A percentile compares a stretch with the other conserved stretches of the same genome.
These are phyloP conservation scores for Kwoniella pini DNA, from an alignment of 768 basidiomycete species.

Conservation along the genomic window DNA sequence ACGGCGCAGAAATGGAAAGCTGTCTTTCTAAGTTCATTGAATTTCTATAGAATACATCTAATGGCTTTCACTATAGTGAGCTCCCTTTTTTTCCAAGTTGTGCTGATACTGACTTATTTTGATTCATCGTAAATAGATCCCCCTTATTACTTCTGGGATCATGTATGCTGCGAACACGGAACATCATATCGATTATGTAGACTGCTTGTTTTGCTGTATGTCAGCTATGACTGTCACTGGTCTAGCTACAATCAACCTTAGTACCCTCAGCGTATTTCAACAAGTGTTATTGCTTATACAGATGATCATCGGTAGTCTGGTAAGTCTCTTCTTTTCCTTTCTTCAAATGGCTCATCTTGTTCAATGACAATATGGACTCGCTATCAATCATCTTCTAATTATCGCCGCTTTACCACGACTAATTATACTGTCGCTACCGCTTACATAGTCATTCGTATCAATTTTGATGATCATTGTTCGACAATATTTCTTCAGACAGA, in stretches of 20 bases:
- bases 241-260: constrained; percentile 54
- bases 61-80: constrained; percentile 56
- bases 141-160: constrained; percentile 74
- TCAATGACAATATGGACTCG: too few relatives aligned
- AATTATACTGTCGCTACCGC: too few relatives aligned
- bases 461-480: constrained; percentile 54
- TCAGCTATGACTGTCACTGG: constrained; percentile 55
- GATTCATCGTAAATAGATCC: constrained; percentile 56
- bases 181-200: constrained; percentile 54
- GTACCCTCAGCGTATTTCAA: constrained; percentile 50
- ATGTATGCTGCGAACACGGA: constrained; percentile 77
- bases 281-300: constrained; percentile 57
- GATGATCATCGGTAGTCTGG: constrained; percentile 60
- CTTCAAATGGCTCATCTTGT: too few relatives aligned
- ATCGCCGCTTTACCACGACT: too few relatives aligned
- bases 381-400: too few relatives aligned
- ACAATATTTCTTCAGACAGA: constrained; percentile 50
- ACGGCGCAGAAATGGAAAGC: constrained; percentile 19
- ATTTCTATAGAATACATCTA: constrained; percentile 61
- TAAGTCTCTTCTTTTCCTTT: too few relatives aligned
- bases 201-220: constrained; percentile 53
- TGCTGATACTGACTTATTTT: neutral
- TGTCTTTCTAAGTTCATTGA: constrained; percentile 44
- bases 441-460: constrained; percentile 43
- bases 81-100: neutral